phyloP scores from a whole-genome alignment of 2,329 filamentous ascomycete species.

The Penicillium crustosum region DNA sequence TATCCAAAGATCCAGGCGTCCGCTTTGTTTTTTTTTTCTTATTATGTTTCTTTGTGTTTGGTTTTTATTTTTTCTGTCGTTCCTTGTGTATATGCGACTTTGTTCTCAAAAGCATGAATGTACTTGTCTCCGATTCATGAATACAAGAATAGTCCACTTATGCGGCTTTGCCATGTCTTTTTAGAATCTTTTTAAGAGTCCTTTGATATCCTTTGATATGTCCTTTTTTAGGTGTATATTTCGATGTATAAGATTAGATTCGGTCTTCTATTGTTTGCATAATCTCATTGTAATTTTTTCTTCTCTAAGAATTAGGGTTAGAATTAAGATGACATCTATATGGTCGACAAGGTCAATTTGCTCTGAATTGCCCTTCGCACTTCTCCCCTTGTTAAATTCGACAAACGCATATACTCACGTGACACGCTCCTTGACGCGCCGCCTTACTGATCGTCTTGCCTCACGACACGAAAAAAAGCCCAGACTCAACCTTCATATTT shows the following conservation, averaged over 20 bases:
- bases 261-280: conserved; percentile 7
- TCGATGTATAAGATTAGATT: not conserved
- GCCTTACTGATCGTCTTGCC: conserved; percentile 30
- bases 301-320: not conserved
- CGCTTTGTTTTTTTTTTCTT: conserved; percentile 19
- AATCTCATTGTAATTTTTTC: not conserved
- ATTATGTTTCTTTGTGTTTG: too few relatives aligned
- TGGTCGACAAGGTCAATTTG: not conserved
- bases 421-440: conserved; percentile 35
- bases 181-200: too few relatives aligned
- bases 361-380: not conserved
- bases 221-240: too few relatives aligned
- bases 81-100: conserved; percentile 18
- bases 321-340: not conserved
- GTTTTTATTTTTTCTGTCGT: too few relatives aligned
- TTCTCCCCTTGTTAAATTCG: conserved; percentile 1
- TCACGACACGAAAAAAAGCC: conserved; percentile 28
- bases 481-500: conserved; percentile 7
- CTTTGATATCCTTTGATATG: too few relatives aligned
- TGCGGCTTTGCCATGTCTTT: too few relatives aligned
- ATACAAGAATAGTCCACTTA: not conserved
- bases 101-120: conserved; percentile 19
- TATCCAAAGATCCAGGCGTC: conserved; percentile 41
- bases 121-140: conserved; percentile 15
- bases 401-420: conserved; percentile 29